Base-by-base conservation (phyloP, 2,329 filamentous ascomycete species). In the Knufia petricola region DNA sequence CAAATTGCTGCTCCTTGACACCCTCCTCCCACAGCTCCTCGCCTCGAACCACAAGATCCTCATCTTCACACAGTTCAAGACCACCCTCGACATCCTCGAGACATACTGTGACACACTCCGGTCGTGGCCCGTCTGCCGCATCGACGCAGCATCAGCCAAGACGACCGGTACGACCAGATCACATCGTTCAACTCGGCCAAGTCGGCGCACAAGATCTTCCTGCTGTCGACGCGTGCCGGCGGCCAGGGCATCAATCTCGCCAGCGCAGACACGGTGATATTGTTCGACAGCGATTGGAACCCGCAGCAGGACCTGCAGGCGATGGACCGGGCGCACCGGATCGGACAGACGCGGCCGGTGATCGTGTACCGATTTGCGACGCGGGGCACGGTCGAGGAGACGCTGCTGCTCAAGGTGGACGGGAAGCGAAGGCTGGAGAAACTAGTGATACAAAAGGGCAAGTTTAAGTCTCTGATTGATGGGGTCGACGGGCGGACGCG, bases 51-150 rank as follows among this genome's bases (percentile, higher is more conserved):
- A 95, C 69, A 96, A 96, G 61, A 84, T 96, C 23, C 77, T 98
- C 39, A 87, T 98, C 45, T 98, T 98, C 66, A 94, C 87, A 0
- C 92, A 98, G 61, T 98, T 98, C 69, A 94, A 89, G 50, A 94
- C 84, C 0, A 89, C 95, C 55, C 78, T 98, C 0, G 88, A 96
- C 60, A 84, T 98, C 1, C 72, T 98, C 0, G 81, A 94, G 54
- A 84, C 90, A 48, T 98, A 95, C 68, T 87, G 87, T 40, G 71
- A 69, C 2, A 76, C 81, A n/a, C 75, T 96, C 1, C 82, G 87
- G 6, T 69, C 73, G 1, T 95, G 87, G 87, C 77, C 81, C 1
- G 76, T 84, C 20, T 95, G 89, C 60, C 87, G 92, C 4, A 95
- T 98, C 47, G 92, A 96, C 59, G 92, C 9, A 82, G 79, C 1